A percentile compares a stretch with the other conserved stretches of the same genome.
Evolutionary conservation across 2,329 filamentous ascomycete species (phyloP).

Genomic region (Ceratocystis diversiconidia): DNA sequence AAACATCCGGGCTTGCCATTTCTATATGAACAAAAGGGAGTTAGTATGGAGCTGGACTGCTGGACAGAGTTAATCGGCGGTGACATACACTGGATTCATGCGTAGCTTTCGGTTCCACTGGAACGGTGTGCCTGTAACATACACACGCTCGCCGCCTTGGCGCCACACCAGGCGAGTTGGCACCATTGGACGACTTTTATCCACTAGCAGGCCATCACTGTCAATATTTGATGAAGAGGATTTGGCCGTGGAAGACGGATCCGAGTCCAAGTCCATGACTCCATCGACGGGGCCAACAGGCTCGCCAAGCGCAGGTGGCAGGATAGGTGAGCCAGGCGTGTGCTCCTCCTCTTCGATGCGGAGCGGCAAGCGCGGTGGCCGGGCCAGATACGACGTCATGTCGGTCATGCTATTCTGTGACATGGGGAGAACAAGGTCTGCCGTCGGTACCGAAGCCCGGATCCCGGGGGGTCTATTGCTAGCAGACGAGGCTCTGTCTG

Average conservation of each 20-base stretch:
- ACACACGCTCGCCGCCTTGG: slow-evolving; percentile 71
- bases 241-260: slow-evolving; percentile 38
- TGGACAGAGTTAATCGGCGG: neutral
- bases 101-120: slow-evolving; percentile 93
- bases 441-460: slow-evolving; percentile 11
- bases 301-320: slow-evolving; percentile 42
- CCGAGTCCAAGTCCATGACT: slow-evolving; percentile 30
- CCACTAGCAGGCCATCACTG: slow-evolving; percentile 60
- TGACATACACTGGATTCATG: slow-evolving; percentile 66
- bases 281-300: slow-evolving; percentile 34
- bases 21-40: slow-evolving; percentile 24
- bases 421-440: slow-evolving; percentile 26
- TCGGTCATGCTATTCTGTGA: slow-evolving; percentile 46
- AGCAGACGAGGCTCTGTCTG: slow-evolving; percentile 7
- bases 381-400: slow-evolving; percentile 46
- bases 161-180: slow-evolving; percentile 79
- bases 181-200: slow-evolving; percentile 63
- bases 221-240: slow-evolving; percentile 51
- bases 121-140: slow-evolving; percentile 93
- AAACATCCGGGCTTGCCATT: slow-evolving; percentile 49
- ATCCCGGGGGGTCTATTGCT: slow-evolving; percentile 11
- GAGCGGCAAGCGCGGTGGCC: slow-evolving; percentile 79
- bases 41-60: slow-evolving; percentile 4
- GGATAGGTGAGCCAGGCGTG: slow-evolving; percentile 79
- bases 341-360: slow-evolving; percentile 87